Evolutionary conservation across 768 basidiomycete genomes (phyloP), one percentile per base, ranked within the genome.

Genomic region (Xanthoconium purpureum): DNA sequence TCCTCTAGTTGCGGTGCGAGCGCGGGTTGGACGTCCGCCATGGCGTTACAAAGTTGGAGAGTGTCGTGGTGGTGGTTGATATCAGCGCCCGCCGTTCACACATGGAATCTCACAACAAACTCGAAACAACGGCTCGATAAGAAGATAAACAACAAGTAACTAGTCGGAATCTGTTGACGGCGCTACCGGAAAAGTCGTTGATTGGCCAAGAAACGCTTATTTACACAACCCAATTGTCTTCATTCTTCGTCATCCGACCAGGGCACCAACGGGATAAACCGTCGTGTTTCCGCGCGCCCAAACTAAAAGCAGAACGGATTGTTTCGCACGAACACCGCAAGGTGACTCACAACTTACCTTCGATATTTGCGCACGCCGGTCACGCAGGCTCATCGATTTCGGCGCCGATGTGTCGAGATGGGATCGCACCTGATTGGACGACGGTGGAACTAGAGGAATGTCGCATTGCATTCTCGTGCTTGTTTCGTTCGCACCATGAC

Each of bases 1-100:
- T 76, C 76, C 11, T 78, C 74, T 50, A 74, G 52, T 30, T 57
- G 75, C 2, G 77, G 75, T 17, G 79, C 77, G 50, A 79, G 75
- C 47, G 55, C 72, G 50, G 59, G 75, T 60, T 66, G 73, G 42
- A 52, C 66, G 50, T 62, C 73, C 51, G 62, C 65, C 76, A 68
- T 77, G 52, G 20, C 24, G 53, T 17, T 6, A 45, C 18, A 18
- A 28, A 9, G 30, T 32, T n/a, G 24, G 24, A 24, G 24, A 24
- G 24, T 24, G 24, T 24, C 24, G 24, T 24, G 24, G 49, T 40
- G 39, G 33, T 18, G 24, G 20, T 37, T 12, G 47, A 37, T 28
- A n/a, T 5, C 20, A 13, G 42, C 20, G 50, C 11, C 10, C 4
- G 10, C 11, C 10, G 44, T 57, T 42, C 46, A 48, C 47, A 55